A percentile compares a stretch with the other conserved stretches of the same genome.
Conservation (phyloP, 2,329 filamentous ascomycete genomes). For the Diaporthe citrichinensis region DNA sequence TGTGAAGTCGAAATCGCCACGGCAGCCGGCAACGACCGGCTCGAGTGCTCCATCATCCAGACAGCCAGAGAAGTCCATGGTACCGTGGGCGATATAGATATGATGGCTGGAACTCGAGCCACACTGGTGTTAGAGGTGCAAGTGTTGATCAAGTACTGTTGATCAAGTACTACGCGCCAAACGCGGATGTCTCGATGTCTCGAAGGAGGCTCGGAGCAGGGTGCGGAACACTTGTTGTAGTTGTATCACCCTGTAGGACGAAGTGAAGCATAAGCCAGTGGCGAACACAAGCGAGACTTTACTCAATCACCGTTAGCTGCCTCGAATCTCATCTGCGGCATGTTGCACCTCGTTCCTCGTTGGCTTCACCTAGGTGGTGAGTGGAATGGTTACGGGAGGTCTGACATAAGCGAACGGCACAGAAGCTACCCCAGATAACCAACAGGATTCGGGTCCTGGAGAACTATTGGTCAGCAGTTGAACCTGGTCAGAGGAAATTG, state of each 20-base stretch:
- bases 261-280: neutral
- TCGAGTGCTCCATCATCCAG: neutral
- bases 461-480: neutral
- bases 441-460: neutral
- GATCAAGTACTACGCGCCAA: neutral
- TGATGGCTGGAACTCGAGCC: too few relatives aligned
- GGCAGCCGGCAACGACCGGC: conserved; percentile 40
- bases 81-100: too few relatives aligned
- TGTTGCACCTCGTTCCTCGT: neutral
- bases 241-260: neutral
- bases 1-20: conserved; percentile 65
- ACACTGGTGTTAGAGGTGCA: neutral
- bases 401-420: neutral
- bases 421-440: neutral
- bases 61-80: conserved; percentile 1
- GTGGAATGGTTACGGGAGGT: too few relatives aligned
- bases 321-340: neutral
- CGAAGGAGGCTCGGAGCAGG: neutral
- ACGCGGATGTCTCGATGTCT: neutral
- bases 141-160: too few relatives aligned
- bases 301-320: too few relatives aligned
- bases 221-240: too few relatives aligned
- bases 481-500: neutral
- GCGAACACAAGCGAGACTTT: neutral
- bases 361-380: neutral